Evolutionary conservation across 148 eudicot genomes (phyloP), one percentile per base, ranked within the genome.

Genomic region (Chenopodium berlandieri): DNA sequence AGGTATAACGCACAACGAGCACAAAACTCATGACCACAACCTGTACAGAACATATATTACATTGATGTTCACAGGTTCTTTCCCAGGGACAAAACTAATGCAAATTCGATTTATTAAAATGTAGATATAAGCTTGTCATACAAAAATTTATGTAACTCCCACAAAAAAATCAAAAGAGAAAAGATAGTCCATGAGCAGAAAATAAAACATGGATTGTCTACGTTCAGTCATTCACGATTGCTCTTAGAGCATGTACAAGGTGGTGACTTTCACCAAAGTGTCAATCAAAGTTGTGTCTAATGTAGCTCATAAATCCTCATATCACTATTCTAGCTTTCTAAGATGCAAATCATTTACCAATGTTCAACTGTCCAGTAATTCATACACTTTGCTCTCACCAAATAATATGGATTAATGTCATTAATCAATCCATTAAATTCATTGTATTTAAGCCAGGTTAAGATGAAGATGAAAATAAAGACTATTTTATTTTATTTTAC

Each of bases 21-120:
- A 92, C 98, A 95, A 86, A 95, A 93, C 88, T 95, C 98, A 9
- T 95, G 98, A 69, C 84, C 83, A 81, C 98, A 95, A 82, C 98
- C 97, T 93, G 88, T 65, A 72, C 9, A 34, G 2, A n/a, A 22
- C 25, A 60, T 8, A 54, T 8, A 12, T 40, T 44, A 40, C 52
- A 76, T 60, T 9, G 14, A 30, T n/a, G 9, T 12, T 63, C 32
- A 40, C 69, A 9, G 40, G 13, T 25, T 75, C 16, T 64, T 63
- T 19, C 40, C 8, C 62, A 56, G 17, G 6, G 23, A 17, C 31
- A 73, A 50, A 65, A 32, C 50, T 40, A 47, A 47, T 31, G 17
- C 40, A 31, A 30, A 13, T 4, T 68, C 1, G 22, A 68, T 14
- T 68, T 6, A 31, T 14, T 32, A 9, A 0, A 5, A 62, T 22